Evolutionary conservation across 441 rosid species (phyloP), one percentile per base, ranked within the genome.

Genomic region (Arabidopsis hybrid): DNA sequence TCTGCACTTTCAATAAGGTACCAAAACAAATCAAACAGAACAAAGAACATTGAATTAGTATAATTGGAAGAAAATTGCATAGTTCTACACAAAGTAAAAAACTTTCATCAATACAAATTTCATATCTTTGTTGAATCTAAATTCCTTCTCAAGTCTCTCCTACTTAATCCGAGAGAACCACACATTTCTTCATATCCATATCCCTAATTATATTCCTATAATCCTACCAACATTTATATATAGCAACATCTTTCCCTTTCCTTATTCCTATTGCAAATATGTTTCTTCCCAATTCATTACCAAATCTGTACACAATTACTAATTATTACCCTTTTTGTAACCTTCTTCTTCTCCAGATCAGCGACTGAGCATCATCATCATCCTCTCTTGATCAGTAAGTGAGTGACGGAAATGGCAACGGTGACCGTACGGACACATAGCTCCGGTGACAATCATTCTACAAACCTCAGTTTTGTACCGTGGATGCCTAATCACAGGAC

Each of bases 391-490:
- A 4, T 87, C 88, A 8, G 91, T 82, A 49, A 90, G 90, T n/a
- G 91, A 81, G 79, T 92, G 97, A 18, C 94, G 94, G 77, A 92
- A 92, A 64, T 92, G 97, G 80, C 97, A 92, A 59, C 97, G 77
- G 75, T 92, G 96, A 17, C 97, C 97, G 18, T 88, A 91, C 1
- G 92, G 95, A 67, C 97, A 91, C 0, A 50, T 77, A 39, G 78
- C 81, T 16, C 97, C 94, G 0, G 86, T 82, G 3, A 88, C 71
- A 35, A 92, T 81, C 92, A 90, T 87, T 36, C 90, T 67, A 75
- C 97, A 90, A 13, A 85, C 86, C 60, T 88, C 83, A 4, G 93
- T 90, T 78, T 89, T 88, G 82, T 92, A 92, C 26, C 89, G 83
- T 0, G 94, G 96, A 79, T 92, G 93, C 72, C 96, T 80, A 38